Percentiles rank a stretch among this genome's conserved stretches.
phyloP scores from a whole-genome alignment of 1,284 basidiomycete species.

The Ustilago loliicola region DNA sequence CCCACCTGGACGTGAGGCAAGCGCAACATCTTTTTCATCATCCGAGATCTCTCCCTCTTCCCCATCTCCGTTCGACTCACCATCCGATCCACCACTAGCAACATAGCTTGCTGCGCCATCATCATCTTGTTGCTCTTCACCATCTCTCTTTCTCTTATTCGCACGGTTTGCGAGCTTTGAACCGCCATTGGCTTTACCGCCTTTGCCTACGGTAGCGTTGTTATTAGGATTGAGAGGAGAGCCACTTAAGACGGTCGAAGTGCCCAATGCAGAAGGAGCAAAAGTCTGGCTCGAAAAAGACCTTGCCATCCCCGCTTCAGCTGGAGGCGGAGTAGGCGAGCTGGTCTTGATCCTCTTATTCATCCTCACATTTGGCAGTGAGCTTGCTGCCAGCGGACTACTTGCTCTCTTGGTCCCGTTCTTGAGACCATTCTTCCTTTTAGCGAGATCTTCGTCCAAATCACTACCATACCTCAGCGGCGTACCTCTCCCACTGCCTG shows the following conservation, averaged over 20 bases:
- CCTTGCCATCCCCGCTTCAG: conserved; percentile 25
- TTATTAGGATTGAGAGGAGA: conserved; percentile 55
- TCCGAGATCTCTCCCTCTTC: conserved; percentile 55
- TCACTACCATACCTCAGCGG: conserved; percentile 44
- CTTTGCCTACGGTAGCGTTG: background rate
- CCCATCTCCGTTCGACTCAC: conserved; percentile 28
- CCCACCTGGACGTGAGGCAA: conserved; percentile 1
- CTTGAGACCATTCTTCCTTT: conserved; percentile 29
- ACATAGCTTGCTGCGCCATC: conserved; percentile 24
- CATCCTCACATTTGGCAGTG: conserved; percentile 39
- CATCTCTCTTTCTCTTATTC: conserved; percentile 35
- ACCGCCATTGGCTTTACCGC: background rate
- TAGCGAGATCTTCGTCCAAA: conserved; percentile 37
- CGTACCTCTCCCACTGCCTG: conserved; percentile 24
- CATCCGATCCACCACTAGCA: conserved; percentile 9
- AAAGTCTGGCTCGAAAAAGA: conserved; percentile 46
- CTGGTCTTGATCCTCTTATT: conserved; percentile 53
- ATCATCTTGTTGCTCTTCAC: conserved; percentile 44
- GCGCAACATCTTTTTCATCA: conserved; percentile 41
- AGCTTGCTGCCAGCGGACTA: conserved; percentile 37
- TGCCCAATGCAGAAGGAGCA: conserved; percentile 43
- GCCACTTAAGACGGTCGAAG: conserved; percentile 38
- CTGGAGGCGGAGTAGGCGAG: conserved; percentile 43
- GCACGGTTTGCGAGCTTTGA: background rate
- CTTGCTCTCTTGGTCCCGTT: conserved; percentile 37